Evolutionary conservation across 495 filamentous ascomycete genomes (phyloP).

Genomic region (Aspergillus bridgeri): DNA sequence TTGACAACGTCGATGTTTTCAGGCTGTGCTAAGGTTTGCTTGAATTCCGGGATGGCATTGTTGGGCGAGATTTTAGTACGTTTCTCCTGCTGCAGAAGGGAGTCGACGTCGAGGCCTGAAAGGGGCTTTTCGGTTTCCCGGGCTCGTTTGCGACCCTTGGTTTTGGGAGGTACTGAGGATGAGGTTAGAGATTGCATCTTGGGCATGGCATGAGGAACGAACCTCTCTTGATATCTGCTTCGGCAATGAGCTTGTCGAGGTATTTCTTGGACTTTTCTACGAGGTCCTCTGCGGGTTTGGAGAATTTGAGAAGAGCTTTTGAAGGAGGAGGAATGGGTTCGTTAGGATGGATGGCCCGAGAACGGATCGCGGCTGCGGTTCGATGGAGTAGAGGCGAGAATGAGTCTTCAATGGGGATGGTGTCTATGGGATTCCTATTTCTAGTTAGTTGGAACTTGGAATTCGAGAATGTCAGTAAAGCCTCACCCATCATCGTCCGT

Average conservation of each 20-base stretch:
- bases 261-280: conserved; percentile 49
- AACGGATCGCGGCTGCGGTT: conserved; percentile 77
- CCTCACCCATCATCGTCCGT: conserved; percentile 70
- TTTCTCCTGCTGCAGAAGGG: conserved; percentile 63
- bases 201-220: neutral
- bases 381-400: conserved; percentile 93
- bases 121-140: conserved; percentile 76
- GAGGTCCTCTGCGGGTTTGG: conserved; percentile 67
- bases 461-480: neutral
- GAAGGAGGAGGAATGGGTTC: conserved; percentile 63
- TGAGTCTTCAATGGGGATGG: conserved; percentile 74
- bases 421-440: conserved; percentile 63
- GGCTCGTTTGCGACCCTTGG: conserved; percentile 66
- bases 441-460: neutral
- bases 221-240: conserved; percentile 87
- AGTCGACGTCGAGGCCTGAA: conserved; percentile 84
- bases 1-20: conserved; percentile 59
- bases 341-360: conserved; percentile 72
- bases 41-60: conserved; percentile 92
- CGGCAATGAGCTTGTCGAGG: conserved; percentile 60
- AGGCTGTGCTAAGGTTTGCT: conserved; percentile 65
- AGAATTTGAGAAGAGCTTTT: conserved; percentile 68
- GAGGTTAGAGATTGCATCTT: conserved; percentile 1
- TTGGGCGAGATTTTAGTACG: conserved; percentile 63
- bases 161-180: conserved; percentile 72